Base-by-base conservation (phyloP, 345 rosid genomes). In the Linum trigynum region DNA sequence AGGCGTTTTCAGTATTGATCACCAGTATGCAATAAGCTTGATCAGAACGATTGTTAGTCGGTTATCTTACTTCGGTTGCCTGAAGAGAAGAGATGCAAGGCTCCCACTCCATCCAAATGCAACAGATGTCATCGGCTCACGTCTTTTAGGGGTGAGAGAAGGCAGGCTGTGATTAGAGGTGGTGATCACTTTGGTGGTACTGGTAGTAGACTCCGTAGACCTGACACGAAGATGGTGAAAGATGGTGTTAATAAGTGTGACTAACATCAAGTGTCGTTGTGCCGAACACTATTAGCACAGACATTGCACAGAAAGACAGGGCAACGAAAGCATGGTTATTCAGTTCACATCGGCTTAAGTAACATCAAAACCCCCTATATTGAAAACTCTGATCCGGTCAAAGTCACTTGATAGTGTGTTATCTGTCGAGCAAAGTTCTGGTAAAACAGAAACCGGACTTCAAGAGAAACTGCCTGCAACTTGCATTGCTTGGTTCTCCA, bases 121-220 rank as follows among this genome's bases (percentile, higher is more conserved):
- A 43, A 45, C 51, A 1, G 51, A 45, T 23, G 32, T 48, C 60
- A 43, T 43, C 6, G 50, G 50, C 10, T 4, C 50, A 1, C 10
- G 50, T 11, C 10, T 43, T 11, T 43, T 43, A 43, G 50, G 50
- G 6, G 10, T 43, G 9, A 43, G 50, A 43, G 50, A 43, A 43
- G 50, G 50, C 50, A 43, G 50, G 3, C 50, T 11, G 10, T 43
- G 50, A 11, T 43, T 43, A 43, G 82, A 82, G 32, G 32, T 23
- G 35, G 62, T 7, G 50, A 43, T 7, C 6, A 11, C 50, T 7
- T 1, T 5, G 9, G 50, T 82, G 51, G 10, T 4, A 43, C 3
- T 82, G 51, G 10, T 4, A 43, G 6, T 43, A 11, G 50, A 5
- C 6, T 43, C 50, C 10, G 50, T 43, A 43, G 50, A 43, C 10